Base-by-base conservation (phyloP, 257 asterid species). In the Nicotiana knightiana region DNA sequence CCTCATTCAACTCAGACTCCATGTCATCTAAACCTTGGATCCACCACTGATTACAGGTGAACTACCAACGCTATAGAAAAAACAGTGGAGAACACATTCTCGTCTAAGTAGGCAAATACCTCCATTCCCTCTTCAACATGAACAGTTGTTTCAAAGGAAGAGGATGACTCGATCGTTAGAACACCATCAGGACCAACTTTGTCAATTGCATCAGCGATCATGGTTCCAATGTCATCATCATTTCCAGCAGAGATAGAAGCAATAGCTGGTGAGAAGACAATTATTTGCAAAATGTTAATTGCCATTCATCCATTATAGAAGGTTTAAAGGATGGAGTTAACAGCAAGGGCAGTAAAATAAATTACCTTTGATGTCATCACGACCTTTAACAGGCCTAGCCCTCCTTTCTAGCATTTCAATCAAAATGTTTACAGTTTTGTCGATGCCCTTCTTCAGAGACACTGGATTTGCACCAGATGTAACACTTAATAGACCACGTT, bases 121-220 rank as follows among this genome's bases (percentile, higher is more conserved):
- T 96, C 97, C 99, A 96, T 96, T 84, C 97, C 98, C 70, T 96
- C 97, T 91, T 96, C 99, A 61, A 96, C 97, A 76, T 92, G 97
- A 28, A 96, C 94, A 12, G 99, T 93, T 28, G 99, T 96, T 87
- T 94, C 98, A 83, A 96, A 96, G 43, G 98, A 96, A 82, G 98
- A 94, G 4, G 99, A 96, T 58, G 98, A 96, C 91, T 96, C 99
- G 13, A 96, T 94, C 62, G 99, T 94, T 73, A 96, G 87, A 77
- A 96, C 99, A 85, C 99, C 99, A 86, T 94, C 98, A n/a, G 99
- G 98, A 79, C 99, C 98, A 65, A 96, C 98, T 88, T 96, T 94
- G 90, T 96, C 98, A 16, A 96, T 93, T 9, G 98, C 99, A 86
- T 96, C 98, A 64, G 99, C 97, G 77, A 96, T 89, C 99, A 93